phyloP scores from a whole-genome alignment of 257 asterid species.

The Solanum clarkiae region DNA sequence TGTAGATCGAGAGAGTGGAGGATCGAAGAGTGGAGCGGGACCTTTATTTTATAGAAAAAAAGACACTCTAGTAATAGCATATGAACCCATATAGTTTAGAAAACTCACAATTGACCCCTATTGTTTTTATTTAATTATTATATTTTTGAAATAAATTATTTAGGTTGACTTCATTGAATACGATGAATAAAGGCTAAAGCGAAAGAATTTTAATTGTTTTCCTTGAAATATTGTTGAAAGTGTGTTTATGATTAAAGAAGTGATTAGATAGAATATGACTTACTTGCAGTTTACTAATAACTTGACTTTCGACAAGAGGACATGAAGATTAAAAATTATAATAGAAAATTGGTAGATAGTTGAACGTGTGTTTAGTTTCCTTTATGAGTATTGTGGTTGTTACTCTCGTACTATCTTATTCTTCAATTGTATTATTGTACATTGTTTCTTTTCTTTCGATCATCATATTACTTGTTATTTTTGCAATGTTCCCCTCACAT shows the following conservation, averaged over 20 bases:
- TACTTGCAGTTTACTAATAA: background rate
- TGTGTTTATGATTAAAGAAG: background rate
- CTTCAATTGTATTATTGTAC: background rate
- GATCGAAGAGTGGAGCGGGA: background rate
- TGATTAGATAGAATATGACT: background rate
- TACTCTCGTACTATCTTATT: background rate
- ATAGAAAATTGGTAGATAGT: background rate
- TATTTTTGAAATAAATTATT: too few relatives aligned
- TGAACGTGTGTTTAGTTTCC: background rate
- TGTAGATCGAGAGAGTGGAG: background rate
- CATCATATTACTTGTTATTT: background rate
- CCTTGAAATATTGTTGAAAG: background rate
- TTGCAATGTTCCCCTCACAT: background rate
- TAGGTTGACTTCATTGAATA: background rate
- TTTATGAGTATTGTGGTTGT: background rate
- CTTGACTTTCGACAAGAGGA: background rate
- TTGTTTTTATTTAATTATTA: background rate
- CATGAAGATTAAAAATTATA: background rate
- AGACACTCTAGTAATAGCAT: background rate
- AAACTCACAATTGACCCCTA: background rate
- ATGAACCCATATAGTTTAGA: background rate
- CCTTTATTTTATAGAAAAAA: conserved; percentile 9
- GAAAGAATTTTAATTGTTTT: background rate
- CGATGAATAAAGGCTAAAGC: background rate
- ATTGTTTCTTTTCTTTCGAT: background rate